Percentiles rank a stretch among this genome's conserved stretches.
Conservation (phyloP, 1,284 basidiomycete genomes). For the Leccinum pachyderme region DNA sequence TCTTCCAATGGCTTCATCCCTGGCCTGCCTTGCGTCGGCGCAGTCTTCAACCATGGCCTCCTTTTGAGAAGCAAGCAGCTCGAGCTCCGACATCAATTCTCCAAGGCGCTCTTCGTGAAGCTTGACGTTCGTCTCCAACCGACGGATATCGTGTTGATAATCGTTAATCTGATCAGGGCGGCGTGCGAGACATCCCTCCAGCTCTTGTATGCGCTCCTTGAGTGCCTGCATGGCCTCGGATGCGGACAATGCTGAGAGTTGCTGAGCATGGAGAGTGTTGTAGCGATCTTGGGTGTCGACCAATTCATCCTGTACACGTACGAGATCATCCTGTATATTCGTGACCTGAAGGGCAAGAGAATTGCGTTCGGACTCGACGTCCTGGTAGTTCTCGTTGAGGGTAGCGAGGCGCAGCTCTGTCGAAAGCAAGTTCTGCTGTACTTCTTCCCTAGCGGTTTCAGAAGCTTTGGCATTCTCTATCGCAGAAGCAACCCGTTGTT, state of each 20-base stretch:
- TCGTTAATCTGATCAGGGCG: slow-evolving; percentile 69
- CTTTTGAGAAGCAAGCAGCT: slow-evolving; percentile 60
- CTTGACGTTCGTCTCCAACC: slow-evolving; percentile 67
- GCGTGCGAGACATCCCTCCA: slow-evolving; percentile 58
- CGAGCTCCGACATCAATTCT: slow-evolving; percentile 67
- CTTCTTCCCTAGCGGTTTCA: slow-evolving; percentile 38
- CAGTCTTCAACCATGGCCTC: slow-evolving; percentile 80
- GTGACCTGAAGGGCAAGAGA: slow-evolving; percentile 58
- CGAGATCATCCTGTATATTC: slow-evolving; percentile 60
- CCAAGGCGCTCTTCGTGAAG: slow-evolving; percentile 68
- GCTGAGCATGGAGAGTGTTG: slow-evolving; percentile 57
- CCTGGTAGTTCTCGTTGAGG: slow-evolving; percentile 44
- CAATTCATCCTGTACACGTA: slow-evolving; percentile 50
- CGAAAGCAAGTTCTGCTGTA: slow-evolving; percentile 27
- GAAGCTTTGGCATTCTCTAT: slow-evolving; percentile 31
- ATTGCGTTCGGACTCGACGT: slow-evolving; percentile 60
- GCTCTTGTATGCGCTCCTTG: slow-evolving; percentile 59
- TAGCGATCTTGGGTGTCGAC: slow-evolving; percentile 56
- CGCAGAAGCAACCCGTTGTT: slow-evolving; percentile 34
- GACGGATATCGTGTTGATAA: slow-evolving; percentile 71
- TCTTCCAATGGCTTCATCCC: slow-evolving; percentile 55
- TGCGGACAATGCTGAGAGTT: slow-evolving; percentile 58
- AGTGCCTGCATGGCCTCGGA: slow-evolving; percentile 53
- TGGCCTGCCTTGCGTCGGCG: slow-evolving; percentile 63
- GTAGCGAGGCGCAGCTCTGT: slow-evolving; percentile 37